Base-by-base conservation (phyloP, 2,329 filamentous ascomycete species). In the Daldinia sp. region DNA sequence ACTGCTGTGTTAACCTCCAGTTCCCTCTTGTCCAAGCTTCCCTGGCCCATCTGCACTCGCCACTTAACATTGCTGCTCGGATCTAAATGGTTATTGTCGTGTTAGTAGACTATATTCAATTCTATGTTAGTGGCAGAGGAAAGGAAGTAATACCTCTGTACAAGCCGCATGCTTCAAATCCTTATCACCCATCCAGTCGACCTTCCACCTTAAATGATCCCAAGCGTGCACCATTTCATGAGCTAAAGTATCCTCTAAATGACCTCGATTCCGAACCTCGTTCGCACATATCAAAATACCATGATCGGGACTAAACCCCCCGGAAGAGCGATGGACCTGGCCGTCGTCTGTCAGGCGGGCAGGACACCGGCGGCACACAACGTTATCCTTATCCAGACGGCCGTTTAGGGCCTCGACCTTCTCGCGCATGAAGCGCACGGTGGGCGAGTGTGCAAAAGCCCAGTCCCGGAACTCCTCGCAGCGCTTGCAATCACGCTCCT, bases 221-320 rank as follows among this genome's bases (percentile, higher is more conserved):
- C 93, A 98, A 1, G 94, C 94, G 77, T 99, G 95, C 54, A 99
- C 91, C 93, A 99, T 96, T 81, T 99, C 95, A 78, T 99, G 95
- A 25, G 94, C 90, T 73, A 99, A 82, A 9, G 94, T 97, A 76
- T 99, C 95, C 80, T 99, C 95, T 70, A 97, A 77, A 75, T 97
- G 93, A 29, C 89, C 88, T 59, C 88, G 82, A 74, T 93, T 88
- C 61, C 90, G 83, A 74, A 98, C 87, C 78, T 95, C 90, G 78
- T 99, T 99, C 52, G 95, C 93, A 78, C 95, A 99, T 19, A 99
- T 83, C 73, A 96, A 76, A 66, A 99, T 97, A 34, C 95, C 95
- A 75, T 93, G 91, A 51, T 90, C 84, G 0, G 93, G 89, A 75
- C 90, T 90, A 76, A 98, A 98, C 0, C 95, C 95, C 23, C 94